Percentiles rank a stretch among this genome's conserved stretches.
phyloP scores from a whole-genome alignment of 106 monocot genomes.

The Allium fistulosum region DNA sequence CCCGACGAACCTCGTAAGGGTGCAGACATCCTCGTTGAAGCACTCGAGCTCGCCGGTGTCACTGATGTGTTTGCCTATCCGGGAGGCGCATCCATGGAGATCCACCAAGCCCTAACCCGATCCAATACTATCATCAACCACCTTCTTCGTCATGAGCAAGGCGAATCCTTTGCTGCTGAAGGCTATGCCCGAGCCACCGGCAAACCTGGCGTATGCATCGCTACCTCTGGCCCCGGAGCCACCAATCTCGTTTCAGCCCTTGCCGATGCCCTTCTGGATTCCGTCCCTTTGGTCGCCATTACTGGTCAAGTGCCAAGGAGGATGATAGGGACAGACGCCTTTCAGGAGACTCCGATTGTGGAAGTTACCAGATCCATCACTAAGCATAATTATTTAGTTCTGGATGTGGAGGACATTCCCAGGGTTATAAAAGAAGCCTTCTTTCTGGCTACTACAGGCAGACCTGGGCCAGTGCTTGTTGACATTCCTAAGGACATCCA shows the following conservation, averaged over 20 bases:
- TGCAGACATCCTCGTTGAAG: constrained; percentile 83
- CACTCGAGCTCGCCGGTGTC: constrained; percentile 75
- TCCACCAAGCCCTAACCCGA: constrained; percentile 91
- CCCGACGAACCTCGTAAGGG: constrained; percentile 75
- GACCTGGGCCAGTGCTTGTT: constrained; percentile 84
- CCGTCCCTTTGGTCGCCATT: constrained; percentile 82
- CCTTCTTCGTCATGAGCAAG: constrained; percentile 91
- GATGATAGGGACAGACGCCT: constrained; percentile 93
- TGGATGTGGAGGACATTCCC: constrained; percentile 75
- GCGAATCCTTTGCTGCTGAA: constrained; percentile 75
- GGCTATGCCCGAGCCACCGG: constrained; percentile 87
- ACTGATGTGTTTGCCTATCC: constrained; percentile 86
- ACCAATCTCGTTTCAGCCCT: constrained; percentile 88
- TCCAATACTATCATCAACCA: constrained; percentile 63
- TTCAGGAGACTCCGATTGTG: constrained; percentile 93
- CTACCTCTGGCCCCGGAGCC: constrained; percentile 91
- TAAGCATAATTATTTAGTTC: constrained; percentile 86
- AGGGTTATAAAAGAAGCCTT: constrained; percentile 73
- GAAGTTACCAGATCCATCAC: constrained; percentile 89
- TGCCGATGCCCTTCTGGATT: constrained; percentile 84
- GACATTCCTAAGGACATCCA: constrained; percentile 93
- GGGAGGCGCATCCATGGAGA: constrained; percentile 94
- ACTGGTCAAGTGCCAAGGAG: constrained; percentile 93
- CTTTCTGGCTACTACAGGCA: constrained; percentile 66
- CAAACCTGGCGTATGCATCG: constrained; percentile 76